Conservation (phyloP, 106 monocot genomes). For the Apostasia shenzhenica region DNA sequence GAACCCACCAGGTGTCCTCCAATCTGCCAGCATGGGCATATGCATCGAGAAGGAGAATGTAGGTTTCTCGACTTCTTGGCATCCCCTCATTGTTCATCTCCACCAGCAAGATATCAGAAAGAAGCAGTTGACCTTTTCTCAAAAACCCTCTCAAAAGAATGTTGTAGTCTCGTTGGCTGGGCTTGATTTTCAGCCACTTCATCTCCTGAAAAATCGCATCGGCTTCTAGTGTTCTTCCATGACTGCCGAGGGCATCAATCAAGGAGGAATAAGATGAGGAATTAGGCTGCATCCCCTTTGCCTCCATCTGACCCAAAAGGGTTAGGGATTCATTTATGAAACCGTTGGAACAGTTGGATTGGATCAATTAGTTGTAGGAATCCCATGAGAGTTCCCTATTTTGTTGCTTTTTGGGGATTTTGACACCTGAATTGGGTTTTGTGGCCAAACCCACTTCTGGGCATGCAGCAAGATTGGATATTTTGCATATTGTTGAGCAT, state of each 20-base stretch:
- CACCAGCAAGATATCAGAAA: constrained; percentile 40
- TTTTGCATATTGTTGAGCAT: background rate
- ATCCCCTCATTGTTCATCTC: constrained; percentile 49
- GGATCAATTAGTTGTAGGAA: constrained; percentile 40
- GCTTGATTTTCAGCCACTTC: constrained; percentile 17
- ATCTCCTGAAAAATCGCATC: constrained; percentile 66
- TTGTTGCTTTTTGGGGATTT: background rate
- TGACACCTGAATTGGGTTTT: background rate
- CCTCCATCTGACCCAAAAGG: constrained; percentile 54
- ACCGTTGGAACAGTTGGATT: constrained; percentile 22
- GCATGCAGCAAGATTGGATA: background rate
- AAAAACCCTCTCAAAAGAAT: constrained; percentile 46
- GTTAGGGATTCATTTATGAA: constrained; percentile 35
- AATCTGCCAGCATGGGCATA: constrained; percentile 48
- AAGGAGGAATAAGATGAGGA: constrained; percentile 30
- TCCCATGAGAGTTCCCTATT: constrained; percentile 50
- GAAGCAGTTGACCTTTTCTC: constrained; percentile 38
- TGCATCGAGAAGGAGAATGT: constrained; percentile 46
- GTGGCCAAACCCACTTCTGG: background rate
- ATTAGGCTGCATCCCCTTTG: constrained; percentile 35
- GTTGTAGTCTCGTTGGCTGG: constrained; percentile 33
- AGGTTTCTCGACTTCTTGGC: constrained; percentile 36
- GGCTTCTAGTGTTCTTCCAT: constrained; percentile 68
- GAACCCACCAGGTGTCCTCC: constrained; percentile 61
- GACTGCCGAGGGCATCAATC: constrained; percentile 35